Percentiles rank a stretch among this genome's conserved stretches.
Conservation (phyloP, 495 filamentous ascomycete species). For the Penicilliopsis zonata region DNA sequence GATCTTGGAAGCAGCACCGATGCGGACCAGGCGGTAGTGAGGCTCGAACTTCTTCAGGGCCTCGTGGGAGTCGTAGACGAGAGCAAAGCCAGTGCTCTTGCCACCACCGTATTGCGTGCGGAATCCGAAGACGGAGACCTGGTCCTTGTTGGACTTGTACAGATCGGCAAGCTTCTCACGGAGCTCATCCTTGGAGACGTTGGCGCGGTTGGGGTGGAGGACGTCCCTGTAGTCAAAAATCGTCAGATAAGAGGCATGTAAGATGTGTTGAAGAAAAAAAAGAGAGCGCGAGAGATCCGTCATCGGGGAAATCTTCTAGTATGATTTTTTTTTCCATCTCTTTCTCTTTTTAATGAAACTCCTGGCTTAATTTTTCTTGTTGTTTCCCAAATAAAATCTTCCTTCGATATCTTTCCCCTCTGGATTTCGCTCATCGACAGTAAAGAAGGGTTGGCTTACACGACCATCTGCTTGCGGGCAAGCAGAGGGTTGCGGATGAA, state of each 20-base stretch:
- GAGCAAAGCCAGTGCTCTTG: conserved; percentile 97
- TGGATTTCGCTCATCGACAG: not conserved
- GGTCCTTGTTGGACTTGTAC: conserved; percentile 96
- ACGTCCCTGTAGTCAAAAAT: conserved; percentile 61
- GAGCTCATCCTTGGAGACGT: conserved; percentile 98
- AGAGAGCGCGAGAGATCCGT: not conserved
- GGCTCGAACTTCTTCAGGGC: conserved; percentile 99
- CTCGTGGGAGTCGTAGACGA: conserved; percentile 95
- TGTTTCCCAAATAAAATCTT: not conserved
- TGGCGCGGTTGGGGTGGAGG: conserved; percentile 95
- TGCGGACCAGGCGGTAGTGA: conserved; percentile 86
- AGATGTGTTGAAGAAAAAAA: conserved; percentile 5
- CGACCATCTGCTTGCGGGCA: conserved; percentile 98
- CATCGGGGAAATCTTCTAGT: not conserved
- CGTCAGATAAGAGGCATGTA: conserved; percentile 14
- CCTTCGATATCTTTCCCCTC: conserved; percentile 2
- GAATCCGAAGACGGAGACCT: conserved; percentile 95
- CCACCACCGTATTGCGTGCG: conserved; percentile 98
- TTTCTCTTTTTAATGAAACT: conserved; percentile 4
- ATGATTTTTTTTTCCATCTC: not conserved
- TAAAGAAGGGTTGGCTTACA: conserved; percentile 53
- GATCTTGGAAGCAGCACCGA: conserved; percentile 81
- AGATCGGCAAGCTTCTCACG: conserved; percentile 84
- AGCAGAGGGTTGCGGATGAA: conserved; percentile 99
- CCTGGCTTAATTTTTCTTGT: conserved; percentile 2